These are phyloP conservation scores for Hemisphaericaspora lyxosophila DNA, from an alignment of 1,139 yeast genomes.

Conservation along the genomic window DNA sequence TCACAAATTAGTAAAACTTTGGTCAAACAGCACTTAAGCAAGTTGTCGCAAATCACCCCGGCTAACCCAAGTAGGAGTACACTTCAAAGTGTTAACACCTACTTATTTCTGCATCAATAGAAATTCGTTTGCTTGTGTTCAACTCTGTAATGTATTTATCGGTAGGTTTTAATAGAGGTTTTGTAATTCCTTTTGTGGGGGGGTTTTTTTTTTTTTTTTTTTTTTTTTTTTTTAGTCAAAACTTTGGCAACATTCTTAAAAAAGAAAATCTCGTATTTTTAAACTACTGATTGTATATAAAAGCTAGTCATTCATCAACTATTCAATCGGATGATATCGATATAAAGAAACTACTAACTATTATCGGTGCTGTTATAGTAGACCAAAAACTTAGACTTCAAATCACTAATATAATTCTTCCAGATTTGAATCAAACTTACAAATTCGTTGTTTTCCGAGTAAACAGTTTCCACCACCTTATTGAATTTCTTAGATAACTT, in stretches of 20 bases:
- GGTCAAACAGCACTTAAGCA: constrained; percentile 58
- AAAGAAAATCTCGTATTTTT: too few relatives aligned
- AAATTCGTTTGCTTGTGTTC: not conserved
- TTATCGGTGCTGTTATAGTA: constrained; percentile 14
- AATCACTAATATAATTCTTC: constrained; percentile 10
- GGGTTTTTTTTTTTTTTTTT: too few relatives aligned
- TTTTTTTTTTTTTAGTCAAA: too few relatives aligned
- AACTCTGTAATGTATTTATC: too few relatives aligned
- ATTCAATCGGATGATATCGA: too few relatives aligned
- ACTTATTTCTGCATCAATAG: constrained; percentile 18
- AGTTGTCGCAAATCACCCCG: constrained; percentile 42
- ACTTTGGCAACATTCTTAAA: too few relatives aligned
- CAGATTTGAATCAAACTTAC: constrained; percentile 7
- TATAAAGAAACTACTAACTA: too few relatives aligned
- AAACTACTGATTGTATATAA: not conserved
- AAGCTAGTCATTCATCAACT: too few relatives aligned
- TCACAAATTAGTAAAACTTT: constrained; percentile 46
- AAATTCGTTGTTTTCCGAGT: constrained; percentile 8
- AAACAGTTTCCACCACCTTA: constrained; percentile 10
- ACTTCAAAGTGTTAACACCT: constrained; percentile 61
- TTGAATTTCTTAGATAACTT: constrained; percentile 15
- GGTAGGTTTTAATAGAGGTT: too few relatives aligned
- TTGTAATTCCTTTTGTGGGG: not conserved
- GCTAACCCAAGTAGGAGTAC: constrained; percentile 79
- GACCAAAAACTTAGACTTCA: constrained; percentile 11